Base-by-base conservation (phyloP, 2,329 filamentous ascomycete species). In the Xylariaceae sp. region DNA sequence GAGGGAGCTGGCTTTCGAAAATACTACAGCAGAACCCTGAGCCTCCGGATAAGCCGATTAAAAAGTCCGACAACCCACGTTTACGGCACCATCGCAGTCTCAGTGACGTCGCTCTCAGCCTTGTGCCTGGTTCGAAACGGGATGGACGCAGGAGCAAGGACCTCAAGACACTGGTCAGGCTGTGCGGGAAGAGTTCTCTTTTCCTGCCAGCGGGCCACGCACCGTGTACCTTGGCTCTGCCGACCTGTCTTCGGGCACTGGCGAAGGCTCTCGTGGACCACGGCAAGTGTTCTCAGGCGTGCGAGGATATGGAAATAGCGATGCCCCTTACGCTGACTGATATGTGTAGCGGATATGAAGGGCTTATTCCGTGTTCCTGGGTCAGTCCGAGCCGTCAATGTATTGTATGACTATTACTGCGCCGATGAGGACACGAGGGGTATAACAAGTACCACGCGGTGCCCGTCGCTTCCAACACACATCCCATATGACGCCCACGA, bases 341-440 rank as follows among this genome's bases (percentile, higher is more conserved):
- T 24, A 11, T 21, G 9, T 32, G 57, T 27, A 47, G 63, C 65
- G 0, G 62, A 66, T 6, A 72, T 74, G 2, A 68, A 71, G 24
- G 81, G 81, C 1, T 60, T 85, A 6, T 85, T 85, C 44, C 71
- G 78, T 6, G 71, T 83, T 29, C 70, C 78, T 0, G 81, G 81
- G 3, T 81, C 78, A 0, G 55, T 69, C 24, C 70, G 69, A 34
- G 61, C 70, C 3, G 68, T 81, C n/a, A 68, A 71, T 44, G 65
- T 69, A 12, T 62, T 85, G 5, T 83, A 81, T 55, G 72, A 79
- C 46, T 77, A 83, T 56, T 85, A 83, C 55, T 77, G 74, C 41
- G 60, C 66, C 18, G 68, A 71, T 13, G 63, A 68, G 34, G 65
- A 70, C 18, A 64, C 66, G 17, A 65, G 65, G 13, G 65, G 69